phyloP scores from a whole-genome alignment of 2,329 filamentous ascomycete genomes.

The Epichloe bromicola region DNA sequence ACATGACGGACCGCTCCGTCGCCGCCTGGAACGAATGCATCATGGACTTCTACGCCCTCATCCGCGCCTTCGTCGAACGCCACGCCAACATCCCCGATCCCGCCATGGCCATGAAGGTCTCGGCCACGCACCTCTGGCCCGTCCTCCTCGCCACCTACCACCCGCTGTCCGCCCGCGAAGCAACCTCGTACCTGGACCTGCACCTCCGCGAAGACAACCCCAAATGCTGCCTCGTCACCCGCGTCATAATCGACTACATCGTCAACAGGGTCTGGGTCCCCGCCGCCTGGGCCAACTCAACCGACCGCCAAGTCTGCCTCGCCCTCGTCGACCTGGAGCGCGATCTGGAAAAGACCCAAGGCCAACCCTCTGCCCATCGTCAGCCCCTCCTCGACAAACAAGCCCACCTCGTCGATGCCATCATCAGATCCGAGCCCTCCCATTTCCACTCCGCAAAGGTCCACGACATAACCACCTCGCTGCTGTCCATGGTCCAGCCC shows the following conservation, averaged over 20 bases:
- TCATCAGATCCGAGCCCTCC: conserved; percentile 22
- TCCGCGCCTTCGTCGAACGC: conserved; percentile 23
- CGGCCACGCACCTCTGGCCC: conserved; percentile 21
- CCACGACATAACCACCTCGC: conserved; percentile 29
- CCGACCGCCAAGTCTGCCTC: conserved; percentile 21
- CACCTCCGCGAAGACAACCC: conserved; percentile 26
- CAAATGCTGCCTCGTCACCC: conserved; percentile 30
- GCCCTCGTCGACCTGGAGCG: conserved; percentile 23
- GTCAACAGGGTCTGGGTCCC: conserved; percentile 28
- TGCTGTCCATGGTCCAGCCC: conserved; percentile 24
- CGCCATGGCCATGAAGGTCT: conserved; percentile 16
- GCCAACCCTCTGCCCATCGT: conserved; percentile 21
- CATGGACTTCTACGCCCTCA: conserved; percentile 23
- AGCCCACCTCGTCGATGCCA: conserved; percentile 22
- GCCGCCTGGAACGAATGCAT: conserved; percentile 23
- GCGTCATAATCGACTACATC: conserved; percentile 29
- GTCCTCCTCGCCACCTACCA: conserved; percentile 25
- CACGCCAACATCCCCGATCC: conserved; percentile 20
- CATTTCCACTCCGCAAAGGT: conserved; percentile 21
- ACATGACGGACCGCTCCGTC: conserved; percentile 22
- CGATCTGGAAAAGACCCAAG: conserved; percentile 23
- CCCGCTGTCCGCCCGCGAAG: conserved; percentile 24
- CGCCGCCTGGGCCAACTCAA: conserved; percentile 25
- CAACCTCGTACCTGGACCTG: conserved; percentile 27
- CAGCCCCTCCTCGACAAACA: conserved; percentile 28